Evolutionary conservation across 257 asterid genomes (phyloP).

Genomic region (Przewalskia tangutica): DNA sequence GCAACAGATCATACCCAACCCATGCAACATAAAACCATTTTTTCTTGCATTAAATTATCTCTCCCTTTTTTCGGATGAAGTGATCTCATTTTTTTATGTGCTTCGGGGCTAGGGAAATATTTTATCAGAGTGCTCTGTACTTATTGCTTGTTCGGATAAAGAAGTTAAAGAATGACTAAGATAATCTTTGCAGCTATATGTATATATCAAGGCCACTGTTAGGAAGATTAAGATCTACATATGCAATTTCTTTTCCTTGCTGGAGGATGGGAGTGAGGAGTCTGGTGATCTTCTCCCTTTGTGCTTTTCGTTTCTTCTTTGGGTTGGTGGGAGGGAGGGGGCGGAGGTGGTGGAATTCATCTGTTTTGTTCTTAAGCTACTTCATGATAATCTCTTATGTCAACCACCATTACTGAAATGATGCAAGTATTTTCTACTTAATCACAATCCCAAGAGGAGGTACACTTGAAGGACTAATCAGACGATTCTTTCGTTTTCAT

Average conservation of each 20-base stretch:
- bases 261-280: background rate
- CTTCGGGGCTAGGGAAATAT: background rate
- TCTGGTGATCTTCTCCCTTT: background rate
- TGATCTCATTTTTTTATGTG: background rate
- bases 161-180: background rate
- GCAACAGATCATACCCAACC: background rate
- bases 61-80: background rate
- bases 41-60: background rate
- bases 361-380: background rate
- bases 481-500: background rate
- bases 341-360: background rate
- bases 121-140: background rate
- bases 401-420: background rate
- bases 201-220: background rate
- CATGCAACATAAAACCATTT: background rate
- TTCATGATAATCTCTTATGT: background rate
- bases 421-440: constrained; percentile 1
- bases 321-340: background rate
- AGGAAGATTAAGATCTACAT: background rate
- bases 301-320: background rate
- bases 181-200: background rate
- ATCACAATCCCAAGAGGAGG: background rate
- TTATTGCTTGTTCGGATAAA: background rate
- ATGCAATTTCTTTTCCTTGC: background rate
- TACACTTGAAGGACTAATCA: background rate